Evolutionary conservation across 2,329 filamentous ascomycete species (phyloP).

Genomic region (Ustilaginoidea virens): DNA sequence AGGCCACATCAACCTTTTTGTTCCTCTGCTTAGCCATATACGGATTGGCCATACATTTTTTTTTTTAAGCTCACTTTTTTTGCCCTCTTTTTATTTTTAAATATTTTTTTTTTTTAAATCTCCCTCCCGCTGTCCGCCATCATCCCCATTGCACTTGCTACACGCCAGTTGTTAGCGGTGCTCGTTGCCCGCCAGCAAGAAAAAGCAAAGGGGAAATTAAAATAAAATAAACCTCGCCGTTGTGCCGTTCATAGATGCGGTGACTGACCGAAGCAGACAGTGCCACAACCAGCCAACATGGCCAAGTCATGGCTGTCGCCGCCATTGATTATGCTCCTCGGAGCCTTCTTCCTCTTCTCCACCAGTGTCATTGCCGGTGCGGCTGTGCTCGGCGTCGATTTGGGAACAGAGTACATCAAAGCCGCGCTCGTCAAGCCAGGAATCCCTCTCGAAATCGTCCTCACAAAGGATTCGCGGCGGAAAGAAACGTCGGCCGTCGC

Average conservation of each 20-base stretch:
- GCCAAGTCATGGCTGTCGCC: constrained; percentile 18
- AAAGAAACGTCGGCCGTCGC: constrained; percentile 86
- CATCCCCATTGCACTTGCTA: neutral
- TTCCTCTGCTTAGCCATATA: neutral
- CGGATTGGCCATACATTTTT: too few relatives aligned
- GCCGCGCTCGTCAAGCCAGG: constrained; percentile 91
- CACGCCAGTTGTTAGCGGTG: constrained; percentile 1
- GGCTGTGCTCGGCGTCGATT: constrained; percentile 80
- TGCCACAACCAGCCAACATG: constrained; percentile 15
- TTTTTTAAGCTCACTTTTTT: too few relatives aligned
- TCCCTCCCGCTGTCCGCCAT: too few relatives aligned
- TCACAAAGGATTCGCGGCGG: constrained; percentile 93
- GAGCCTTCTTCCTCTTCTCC: constrained; percentile 20
- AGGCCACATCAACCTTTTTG: constrained; percentile 21
- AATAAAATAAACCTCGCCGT: neutral
- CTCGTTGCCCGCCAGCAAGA: too few relatives aligned
- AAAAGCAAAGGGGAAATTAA: too few relatives aligned
- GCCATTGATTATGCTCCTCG: constrained; percentile 22
- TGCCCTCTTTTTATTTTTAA: too few relatives aligned
- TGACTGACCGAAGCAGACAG: too few relatives aligned
- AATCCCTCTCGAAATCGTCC: constrained; percentile 90
- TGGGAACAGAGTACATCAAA: constrained; percentile 96
- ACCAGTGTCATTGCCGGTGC: constrained; percentile 37
- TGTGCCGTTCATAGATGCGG: too few relatives aligned
- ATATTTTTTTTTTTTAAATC: too few relatives aligned